Base-by-base conservation (phyloP, 163 green algal species). In the Chlamydomonas reinhardtii region DNA sequence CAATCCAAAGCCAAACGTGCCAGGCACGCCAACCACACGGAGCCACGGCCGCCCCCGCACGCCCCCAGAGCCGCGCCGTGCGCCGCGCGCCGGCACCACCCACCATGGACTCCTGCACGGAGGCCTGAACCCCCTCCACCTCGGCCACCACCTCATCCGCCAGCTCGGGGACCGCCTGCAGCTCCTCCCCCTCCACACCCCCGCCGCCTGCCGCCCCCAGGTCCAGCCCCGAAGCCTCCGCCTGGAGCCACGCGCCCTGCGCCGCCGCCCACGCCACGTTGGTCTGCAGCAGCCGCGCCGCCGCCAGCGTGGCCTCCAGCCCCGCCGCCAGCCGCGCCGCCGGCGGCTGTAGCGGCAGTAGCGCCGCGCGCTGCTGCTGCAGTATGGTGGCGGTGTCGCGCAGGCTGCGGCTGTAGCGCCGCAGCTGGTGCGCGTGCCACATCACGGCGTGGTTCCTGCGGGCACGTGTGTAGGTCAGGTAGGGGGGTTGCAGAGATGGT, bases 91-190 rank as follows among this genome's bases (percentile, higher is more conserved):
- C 8, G 20, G 16, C 48, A 15, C n/a, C 29, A 27, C 78, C 14
- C 31, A 85, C 78, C 78, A 77, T 77, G 54, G 78, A 72, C 68
- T 85, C 78, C 78, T 85, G 78, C 39, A 85, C 78, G 0, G 78
- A 77, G 14, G 78, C 78, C 78, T 85, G 78, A n/a, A 85, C 32
- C 20, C 68, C 68, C 69, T 85, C 78, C 32, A 85, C 78, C 78
- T 85, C 78, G 24, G 64, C 34, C 78, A 27, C 68, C 65, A 85
- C 78, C 78, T 85, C 78, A 24, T 85, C 78, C 68, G 78, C 78
- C 68, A 85, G 68, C 78, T 85, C 78, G 22, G 78, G 78, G 32
- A 85, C 78, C 31, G 69, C 73, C 25, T 14, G 48, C 77, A 29
- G 43, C 66, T 62, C 66, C 78, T 85, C 78, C 29, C 12, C 59